phyloP scores from a whole-genome alignment of 225 moss, liverwort and hornwort species.

The Pseudoscleropodium purum region DNA sequence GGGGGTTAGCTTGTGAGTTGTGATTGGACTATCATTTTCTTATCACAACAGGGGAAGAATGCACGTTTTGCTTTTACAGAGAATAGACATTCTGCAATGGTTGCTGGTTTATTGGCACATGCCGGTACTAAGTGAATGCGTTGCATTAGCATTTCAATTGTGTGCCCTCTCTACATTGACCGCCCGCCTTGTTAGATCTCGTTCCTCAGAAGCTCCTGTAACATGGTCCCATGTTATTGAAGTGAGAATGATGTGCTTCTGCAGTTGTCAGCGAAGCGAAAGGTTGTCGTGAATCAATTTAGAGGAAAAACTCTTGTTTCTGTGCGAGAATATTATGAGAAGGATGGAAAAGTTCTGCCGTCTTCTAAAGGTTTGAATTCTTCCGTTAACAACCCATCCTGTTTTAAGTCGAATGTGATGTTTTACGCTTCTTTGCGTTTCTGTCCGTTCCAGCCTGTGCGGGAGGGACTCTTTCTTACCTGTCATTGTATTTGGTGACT shows the following conservation, averaged over 20 bases:
- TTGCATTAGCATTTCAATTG: neutral
- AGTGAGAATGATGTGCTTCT: slow-evolving; percentile 2
- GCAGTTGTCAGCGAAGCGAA: slow-evolving; percentile 61
- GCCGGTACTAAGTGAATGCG: neutral
- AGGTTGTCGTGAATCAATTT: slow-evolving; percentile 46
- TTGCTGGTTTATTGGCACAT: neutral
- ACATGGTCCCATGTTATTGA: neutral
- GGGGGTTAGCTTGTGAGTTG: neutral
- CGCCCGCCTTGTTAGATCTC: neutral
- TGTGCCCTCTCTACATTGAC: neutral
- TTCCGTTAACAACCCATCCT: neutral
- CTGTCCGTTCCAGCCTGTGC: neutral
- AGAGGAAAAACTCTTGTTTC: slow-evolving; percentile 50
- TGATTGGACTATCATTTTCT: neutral
- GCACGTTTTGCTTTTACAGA: neutral
- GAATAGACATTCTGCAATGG: neutral
- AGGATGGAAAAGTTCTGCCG: slow-evolving; percentile 62
- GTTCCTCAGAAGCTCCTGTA: neutral
- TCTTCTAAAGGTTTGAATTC: slow-evolving; percentile 37
- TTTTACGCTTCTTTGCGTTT: neutral
- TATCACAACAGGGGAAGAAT: neutral
- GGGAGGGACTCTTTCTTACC: neutral
- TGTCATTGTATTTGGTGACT: neutral
- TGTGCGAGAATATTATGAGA: slow-evolving; percentile 74
- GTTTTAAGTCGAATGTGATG: neutral